Conservation (phyloP, 1,139 yeast genomes). For the Meyerozyma athensensis region DNA sequence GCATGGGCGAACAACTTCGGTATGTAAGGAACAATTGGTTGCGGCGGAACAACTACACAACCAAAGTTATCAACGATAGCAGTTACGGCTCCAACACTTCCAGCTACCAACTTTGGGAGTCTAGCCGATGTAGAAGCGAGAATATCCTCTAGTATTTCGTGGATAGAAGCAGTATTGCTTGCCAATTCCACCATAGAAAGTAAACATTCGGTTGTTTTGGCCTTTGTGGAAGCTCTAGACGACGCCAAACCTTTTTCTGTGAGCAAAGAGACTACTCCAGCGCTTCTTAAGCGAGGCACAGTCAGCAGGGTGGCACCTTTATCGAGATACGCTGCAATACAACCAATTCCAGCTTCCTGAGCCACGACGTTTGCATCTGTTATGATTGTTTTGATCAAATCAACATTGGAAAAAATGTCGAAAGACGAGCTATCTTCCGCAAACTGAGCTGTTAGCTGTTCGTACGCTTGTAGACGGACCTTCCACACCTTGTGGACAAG, state of each 20-base stretch:
- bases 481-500: slow-evolving; percentile 83
- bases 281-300: slow-evolving; percentile 31
- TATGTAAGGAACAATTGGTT: slow-evolving; percentile 52
- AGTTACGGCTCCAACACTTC: slow-evolving; percentile 52
- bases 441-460: slow-evolving; percentile 54
- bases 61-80: slow-evolving; percentile 66
- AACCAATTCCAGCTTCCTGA: slow-evolving; percentile 72
- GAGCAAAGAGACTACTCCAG: slow-evolving; percentile 50
- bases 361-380: slow-evolving; percentile 88
- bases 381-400: slow-evolving; percentile 51
- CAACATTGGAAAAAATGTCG: slow-evolving; percentile 43
- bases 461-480: slow-evolving; percentile 77
- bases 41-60: slow-evolving; percentile 58
- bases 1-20: slow-evolving; percentile 80
- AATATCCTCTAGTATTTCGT: slow-evolving; percentile 62
- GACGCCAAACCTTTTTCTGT: slow-evolving; percentile 81
- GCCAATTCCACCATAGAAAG: slow-evolving; percentile 56
- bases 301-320: slow-evolving; percentile 47
- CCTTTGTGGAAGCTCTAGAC: slow-evolving; percentile 70
- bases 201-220: slow-evolving; percentile 58
- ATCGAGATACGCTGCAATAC: slow-evolving; percentile 53
- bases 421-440: slow-evolving; percentile 38
- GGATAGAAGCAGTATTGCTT: slow-evolving; percentile 43
- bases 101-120: slow-evolving; percentile 77
- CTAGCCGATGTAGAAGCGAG: slow-evolving; percentile 58